Conservation (phyloP, 192 early-diverging fungal genomes). For the Coemansia sp. region DNA sequence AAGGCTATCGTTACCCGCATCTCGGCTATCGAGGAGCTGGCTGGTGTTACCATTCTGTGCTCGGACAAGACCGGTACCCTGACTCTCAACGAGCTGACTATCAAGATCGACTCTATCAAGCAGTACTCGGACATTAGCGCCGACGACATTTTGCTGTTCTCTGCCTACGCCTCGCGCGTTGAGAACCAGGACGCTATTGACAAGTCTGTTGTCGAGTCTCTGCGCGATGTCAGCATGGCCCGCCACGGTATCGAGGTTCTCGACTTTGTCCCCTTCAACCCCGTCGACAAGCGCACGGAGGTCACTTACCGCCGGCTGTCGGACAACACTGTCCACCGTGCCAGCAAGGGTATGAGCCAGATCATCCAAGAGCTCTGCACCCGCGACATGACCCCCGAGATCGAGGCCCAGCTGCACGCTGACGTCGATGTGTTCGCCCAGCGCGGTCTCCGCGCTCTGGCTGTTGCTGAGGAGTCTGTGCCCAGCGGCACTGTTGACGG, state of each 20-base stretch:
- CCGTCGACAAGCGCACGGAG: conserved; percentile 76
- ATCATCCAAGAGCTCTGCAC: conserved; percentile 71
- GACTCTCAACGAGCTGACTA: conserved; percentile 81
- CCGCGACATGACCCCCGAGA: conserved; percentile 65
- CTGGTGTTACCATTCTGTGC: conserved; percentile 82
- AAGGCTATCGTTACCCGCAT: conserved; percentile 82
- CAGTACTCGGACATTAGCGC: conserved; percentile 62
- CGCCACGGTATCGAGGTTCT: conserved; percentile 67
- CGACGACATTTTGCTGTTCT: conserved; percentile 64
- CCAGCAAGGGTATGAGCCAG: conserved; percentile 76
- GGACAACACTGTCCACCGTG: conserved; percentile 65
- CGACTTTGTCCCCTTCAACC: conserved; percentile 74
- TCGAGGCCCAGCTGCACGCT: conserved; percentile 59
- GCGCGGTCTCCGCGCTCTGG: conserved; percentile 73
- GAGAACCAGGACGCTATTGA: conserved; percentile 84
- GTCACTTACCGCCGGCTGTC: conserved; percentile 66
- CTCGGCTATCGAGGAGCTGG: conserved; percentile 78
- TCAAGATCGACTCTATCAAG: conserved; percentile 69
- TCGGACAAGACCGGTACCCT: conserved; percentile 97
- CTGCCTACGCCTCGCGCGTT: conserved; percentile 74
- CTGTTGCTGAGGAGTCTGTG: conserved; percentile 70
- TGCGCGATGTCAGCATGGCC: conserved; percentile 57
- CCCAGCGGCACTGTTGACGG: conserved; percentile 59
- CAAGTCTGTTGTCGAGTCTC: conserved; percentile 68
- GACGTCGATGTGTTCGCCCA: conserved; percentile 70